These are phyloP conservation scores for Funneliformis caledonium DNA, from an alignment of 371 early-diverging fungal species.

Conservation along the genomic window DNA sequence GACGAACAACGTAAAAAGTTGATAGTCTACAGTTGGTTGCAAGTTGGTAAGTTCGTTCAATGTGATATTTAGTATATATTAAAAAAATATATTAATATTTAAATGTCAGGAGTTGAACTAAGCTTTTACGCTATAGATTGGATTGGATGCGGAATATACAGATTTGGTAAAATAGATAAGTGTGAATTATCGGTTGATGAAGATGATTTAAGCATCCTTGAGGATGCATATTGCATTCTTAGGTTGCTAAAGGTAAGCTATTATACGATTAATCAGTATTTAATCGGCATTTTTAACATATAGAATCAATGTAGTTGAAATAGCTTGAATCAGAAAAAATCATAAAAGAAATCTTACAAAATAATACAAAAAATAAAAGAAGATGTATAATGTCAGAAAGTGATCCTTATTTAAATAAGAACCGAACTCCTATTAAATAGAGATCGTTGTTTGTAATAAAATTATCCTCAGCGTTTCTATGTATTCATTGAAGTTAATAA, in stretches of 20 bases:
- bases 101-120: conserved; percentile 17
- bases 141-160: conserved; percentile 34
- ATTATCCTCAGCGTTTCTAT: not conserved
- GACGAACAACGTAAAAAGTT: conserved; percentile 24
- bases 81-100: conserved; percentile 1
- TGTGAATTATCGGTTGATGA: conserved; percentile 32
- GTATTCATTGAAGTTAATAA: conserved; percentile 29
- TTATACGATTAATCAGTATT: conserved; percentile 3
- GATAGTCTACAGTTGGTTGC: conserved; percentile 24
- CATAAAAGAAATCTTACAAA: conserved; percentile 25
- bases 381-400: conserved; percentile 14
- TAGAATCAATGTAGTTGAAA: conserved; percentile 36
- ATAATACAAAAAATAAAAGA: conserved; percentile 36
- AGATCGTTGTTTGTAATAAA: conserved; percentile 3
- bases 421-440: conserved; percentile 27
- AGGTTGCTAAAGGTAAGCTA: conserved; percentile 28
- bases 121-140: conserved; percentile 31
- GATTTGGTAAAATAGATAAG: conserved; percentile 35
- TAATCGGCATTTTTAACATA: conserved; percentile 25
- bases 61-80: conserved; percentile 8
- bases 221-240: conserved; percentile 31
- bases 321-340: conserved; percentile 38
- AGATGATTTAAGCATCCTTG: conserved; percentile 23
- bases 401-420: conserved; percentile 32
- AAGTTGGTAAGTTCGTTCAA: conserved; percentile 29